Evolutionary conservation across 306 rosid genomes (phyloP).

Genomic region (Castanea sativa): DNA sequence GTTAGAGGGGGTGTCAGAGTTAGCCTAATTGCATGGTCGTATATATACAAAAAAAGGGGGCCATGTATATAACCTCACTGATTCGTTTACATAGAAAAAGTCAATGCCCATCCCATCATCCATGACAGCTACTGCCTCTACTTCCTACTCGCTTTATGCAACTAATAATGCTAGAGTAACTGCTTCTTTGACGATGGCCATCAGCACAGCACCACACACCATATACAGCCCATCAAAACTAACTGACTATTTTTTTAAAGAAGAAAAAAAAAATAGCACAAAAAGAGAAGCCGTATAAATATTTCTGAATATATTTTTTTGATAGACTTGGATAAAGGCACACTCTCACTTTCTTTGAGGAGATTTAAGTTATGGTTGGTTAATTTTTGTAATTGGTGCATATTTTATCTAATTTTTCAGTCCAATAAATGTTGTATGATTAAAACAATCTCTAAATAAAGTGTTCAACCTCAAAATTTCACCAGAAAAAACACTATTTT

Average conservation of each 20-base stretch:
- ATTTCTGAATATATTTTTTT: too few species aligned
- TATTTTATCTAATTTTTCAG: accelerated
- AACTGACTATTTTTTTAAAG: too few species aligned
- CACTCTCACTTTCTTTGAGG: too few species aligned
- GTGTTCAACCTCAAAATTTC: too few species aligned
- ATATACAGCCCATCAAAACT: too few species aligned
- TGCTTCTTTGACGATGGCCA: neutral
- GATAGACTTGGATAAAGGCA: too few species aligned
- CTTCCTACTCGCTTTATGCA: neutral
- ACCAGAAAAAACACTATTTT: accelerated
- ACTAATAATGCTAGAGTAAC: constrained; percentile 14
- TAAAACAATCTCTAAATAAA: accelerated
- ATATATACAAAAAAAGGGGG: constrained; percentile 15
- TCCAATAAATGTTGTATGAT: accelerated
- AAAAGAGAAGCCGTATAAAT: too few species aligned
- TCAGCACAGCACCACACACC: too few species aligned
- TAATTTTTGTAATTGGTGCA: too few species aligned
- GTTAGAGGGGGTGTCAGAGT: too few species aligned
- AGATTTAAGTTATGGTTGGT: too few species aligned
- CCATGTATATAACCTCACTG: neutral
- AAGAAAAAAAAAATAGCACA: too few species aligned
- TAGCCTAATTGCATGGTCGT: neutral
- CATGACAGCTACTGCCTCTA: neutral
- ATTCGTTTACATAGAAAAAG: constrained; percentile 1
- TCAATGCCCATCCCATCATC: constrained; percentile 26